Evolutionary conservation across 2,329 filamentous ascomycete genomes (phyloP).

Genomic region (Fusarium foetens): DNA sequence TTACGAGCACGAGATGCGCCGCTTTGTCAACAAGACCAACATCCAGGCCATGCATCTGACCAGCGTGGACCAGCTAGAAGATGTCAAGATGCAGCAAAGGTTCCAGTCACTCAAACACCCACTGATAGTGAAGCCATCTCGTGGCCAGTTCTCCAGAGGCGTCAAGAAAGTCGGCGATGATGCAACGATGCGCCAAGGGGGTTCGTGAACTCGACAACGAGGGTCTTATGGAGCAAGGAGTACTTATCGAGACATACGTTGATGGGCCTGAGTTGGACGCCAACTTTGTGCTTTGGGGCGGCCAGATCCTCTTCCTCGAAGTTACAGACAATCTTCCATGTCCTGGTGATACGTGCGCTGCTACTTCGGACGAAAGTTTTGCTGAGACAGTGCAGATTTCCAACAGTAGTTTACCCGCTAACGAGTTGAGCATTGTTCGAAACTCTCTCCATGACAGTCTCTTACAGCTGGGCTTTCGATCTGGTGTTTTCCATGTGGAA

Average conservation of each 20-base stretch:
- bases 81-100: neutral
- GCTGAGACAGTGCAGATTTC: neutral
- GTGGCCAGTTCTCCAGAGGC: neutral
- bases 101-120: neutral
- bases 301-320: neutral
- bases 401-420: neutral
- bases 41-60: neutral
- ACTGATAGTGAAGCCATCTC: neutral
- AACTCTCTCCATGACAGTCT: neutral
- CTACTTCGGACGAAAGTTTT: neutral
- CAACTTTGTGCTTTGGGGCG: neutral
- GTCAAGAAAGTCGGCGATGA: neutral
- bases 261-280: neutral
- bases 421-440: neutral
- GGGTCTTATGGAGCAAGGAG: neutral
- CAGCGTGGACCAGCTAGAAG: neutral
- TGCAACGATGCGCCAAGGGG: neutral
- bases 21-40: neutral
- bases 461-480: neutral
- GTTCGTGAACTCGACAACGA: neutral
- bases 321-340: neutral
- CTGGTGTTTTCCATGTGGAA: neutral
- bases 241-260: neutral
- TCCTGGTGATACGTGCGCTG: neutral
- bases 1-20: neutral